Base-by-base conservation (phyloP, 768 basidiomycete species). In the Lyophyllum atratum region DNA sequence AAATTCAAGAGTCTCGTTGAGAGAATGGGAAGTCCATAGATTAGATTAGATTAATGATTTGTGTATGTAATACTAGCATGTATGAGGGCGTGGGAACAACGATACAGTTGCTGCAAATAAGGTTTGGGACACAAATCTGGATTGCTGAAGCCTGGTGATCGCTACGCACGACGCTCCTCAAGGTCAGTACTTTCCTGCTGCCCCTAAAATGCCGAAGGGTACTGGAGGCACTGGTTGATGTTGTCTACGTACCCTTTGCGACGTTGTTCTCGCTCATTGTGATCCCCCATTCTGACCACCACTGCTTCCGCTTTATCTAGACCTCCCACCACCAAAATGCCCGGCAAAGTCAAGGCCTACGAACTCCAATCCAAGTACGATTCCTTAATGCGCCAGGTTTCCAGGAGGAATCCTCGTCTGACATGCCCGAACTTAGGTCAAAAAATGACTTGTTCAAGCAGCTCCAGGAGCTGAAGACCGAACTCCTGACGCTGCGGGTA, bases 361-460 rank as follows among this genome's bases (percentile, higher is more conserved):
- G 93, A 95, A 76, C 92, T 95, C 76, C 92, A 93, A 76, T 92
- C 90, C 76, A 95, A 96, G 92, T 93, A 74, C 75, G 90, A 74
- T 51, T 3, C 25, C 29, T 6, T 29, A 21, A 15, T 44, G 40
- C 53, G 21, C 53, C 57, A 21, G 39, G 47, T 11, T 17, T 42
- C 28, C 17, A 55, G 39, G 58, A 50, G 11, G 42, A 50, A 19
- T 22, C 6, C 28, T 11, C 25, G 19, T 62, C 60, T 69, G 54
- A 59, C 56, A 37, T 11, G 39, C 21, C 54, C 58, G 24, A 56
- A 61, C 64, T 40, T 68, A 95, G 95, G 87, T 92, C 90, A 62
- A 98, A 97, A 83, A 92, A 88, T 80, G 96, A 98, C 85, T 88
- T 98, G 81, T 78, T 85, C 64, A 95, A 95, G 78, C 93, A 97